Percentiles rank a stretch among this genome's conserved stretches.
Conservation (phyloP, 805 yeast genomes). For the Cyberlindnera galapagoensis region DNA sequence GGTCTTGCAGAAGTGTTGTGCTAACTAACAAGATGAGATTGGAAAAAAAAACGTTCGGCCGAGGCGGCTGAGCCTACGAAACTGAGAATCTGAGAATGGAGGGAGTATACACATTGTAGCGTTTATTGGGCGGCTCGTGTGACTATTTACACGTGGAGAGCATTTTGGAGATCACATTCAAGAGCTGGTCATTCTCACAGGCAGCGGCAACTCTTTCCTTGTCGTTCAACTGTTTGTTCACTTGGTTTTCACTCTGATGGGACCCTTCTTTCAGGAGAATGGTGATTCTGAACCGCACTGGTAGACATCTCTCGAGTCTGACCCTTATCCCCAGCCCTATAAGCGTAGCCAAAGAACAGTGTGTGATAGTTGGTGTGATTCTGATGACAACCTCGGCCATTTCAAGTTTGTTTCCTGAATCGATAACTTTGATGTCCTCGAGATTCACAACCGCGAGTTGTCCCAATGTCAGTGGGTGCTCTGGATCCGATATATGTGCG, state of each 20-base stretch:
- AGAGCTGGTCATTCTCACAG: slow-evolving; percentile 89
- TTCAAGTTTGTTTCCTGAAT: slow-evolving; percentile 43
- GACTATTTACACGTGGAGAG: slow-evolving; percentile 67
- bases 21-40: too few relatives aligned
- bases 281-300: slow-evolving; percentile 74
- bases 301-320: slow-evolving; percentile 80
- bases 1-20: too few relatives aligned
- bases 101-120: too few relatives aligned
- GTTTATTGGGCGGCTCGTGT: too few relatives aligned
- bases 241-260: slow-evolving; percentile 94
- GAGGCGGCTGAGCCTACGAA: too few relatives aligned
- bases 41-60: too few relatives aligned
- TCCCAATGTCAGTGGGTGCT: slow-evolving; percentile 91
- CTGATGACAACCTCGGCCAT: slow-evolving; percentile 73
- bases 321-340: slow-evolving; percentile 95
- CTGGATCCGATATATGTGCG: slow-evolving; percentile 89
- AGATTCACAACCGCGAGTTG: slow-evolving; percentile 91
- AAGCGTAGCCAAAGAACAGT: slow-evolving; percentile 91
- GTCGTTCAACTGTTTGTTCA: slow-evolving; percentile 93
- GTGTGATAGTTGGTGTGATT: slow-evolving; percentile 97
- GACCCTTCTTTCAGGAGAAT: slow-evolving; percentile 84
- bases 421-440: slow-evolving; percentile 66
- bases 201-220: slow-evolving; percentile 98
- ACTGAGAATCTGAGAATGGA: too few relatives aligned
- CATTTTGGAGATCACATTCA: slow-evolving; percentile 91